Percentiles rank a stretch among this genome's conserved stretches.
These are phyloP conservation scores for Coemansia asiatica DNA, from an alignment of 192 early-diverging fungal genomes.

Conservation along the genomic window DNA sequence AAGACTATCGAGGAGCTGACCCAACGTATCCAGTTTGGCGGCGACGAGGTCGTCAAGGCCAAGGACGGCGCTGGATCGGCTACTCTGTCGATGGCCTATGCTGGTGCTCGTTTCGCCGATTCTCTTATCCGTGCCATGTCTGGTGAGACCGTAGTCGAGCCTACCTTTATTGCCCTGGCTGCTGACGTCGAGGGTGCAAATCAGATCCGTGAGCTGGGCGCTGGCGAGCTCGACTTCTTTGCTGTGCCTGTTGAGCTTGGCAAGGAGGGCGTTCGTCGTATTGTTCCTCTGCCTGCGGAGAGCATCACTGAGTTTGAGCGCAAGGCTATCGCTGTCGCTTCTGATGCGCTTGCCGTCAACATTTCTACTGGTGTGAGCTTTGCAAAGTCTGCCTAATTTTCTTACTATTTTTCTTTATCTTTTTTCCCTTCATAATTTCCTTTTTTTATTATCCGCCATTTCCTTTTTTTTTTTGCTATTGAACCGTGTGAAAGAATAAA, in stretches of 20 bases:
- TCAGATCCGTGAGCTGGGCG: constrained; percentile 55
- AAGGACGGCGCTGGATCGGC: constrained; percentile 90
- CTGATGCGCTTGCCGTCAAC: constrained; percentile 85
- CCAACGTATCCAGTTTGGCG: constrained; percentile 95
- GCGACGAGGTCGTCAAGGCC: constrained; percentile 98
- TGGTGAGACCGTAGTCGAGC: constrained; percentile 79
- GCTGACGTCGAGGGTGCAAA: constrained; percentile 56
- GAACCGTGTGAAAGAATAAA: neutral
- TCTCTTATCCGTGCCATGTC: constrained; percentile 78
- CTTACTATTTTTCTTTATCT: neutral
- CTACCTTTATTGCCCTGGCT: constrained; percentile 63
- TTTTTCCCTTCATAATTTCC: constrained; percentile 6
- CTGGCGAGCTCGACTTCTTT: constrained; percentile 66
- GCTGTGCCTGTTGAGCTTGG: constrained; percentile 74
- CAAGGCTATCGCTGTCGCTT: constrained; percentile 69
- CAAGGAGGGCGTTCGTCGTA: constrained; percentile 77
- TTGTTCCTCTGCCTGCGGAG: constrained; percentile 73
- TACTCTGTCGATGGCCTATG: constrained; percentile 85
- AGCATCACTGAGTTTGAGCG: constrained; percentile 74
- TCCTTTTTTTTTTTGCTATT: neutral
- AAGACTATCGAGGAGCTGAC: constrained; percentile 86
- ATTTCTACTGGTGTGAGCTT: constrained; percentile 86
- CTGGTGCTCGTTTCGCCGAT: constrained; percentile 83
- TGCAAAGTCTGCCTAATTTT: constrained; percentile 52
- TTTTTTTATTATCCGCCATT: constrained; percentile 4